Evolutionary conservation across 192 early-diverging fungal species (phyloP).

Genomic region (Backusella luteola): DNA sequence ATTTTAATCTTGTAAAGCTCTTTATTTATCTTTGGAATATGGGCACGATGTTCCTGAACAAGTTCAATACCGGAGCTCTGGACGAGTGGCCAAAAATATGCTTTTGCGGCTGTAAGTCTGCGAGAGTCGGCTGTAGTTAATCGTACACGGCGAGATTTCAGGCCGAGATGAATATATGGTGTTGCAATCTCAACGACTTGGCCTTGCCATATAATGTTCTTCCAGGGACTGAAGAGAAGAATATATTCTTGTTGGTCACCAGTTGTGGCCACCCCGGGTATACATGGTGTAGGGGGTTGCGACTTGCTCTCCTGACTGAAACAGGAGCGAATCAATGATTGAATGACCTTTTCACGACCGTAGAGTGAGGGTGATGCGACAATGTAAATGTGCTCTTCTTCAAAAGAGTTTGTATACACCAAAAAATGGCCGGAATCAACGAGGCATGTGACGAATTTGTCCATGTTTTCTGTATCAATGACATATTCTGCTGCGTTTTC

Average conservation of each 20-base stretch:
- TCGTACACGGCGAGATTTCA: slow-evolving; percentile 57
- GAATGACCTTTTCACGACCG: slow-evolving; percentile 23
- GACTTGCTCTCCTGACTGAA: slow-evolving; percentile 22
- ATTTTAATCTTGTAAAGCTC: slow-evolving; percentile 59
- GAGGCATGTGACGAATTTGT: slow-evolving; percentile 58
- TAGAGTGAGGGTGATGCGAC: slow-evolving; percentile 60
- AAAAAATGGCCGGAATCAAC: slow-evolving; percentile 72
- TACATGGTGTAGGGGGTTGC: not conserved
- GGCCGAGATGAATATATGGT: slow-evolving; percentile 32
- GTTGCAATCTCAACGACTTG: slow-evolving; percentile 44
- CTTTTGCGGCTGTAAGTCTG: slow-evolving; percentile 41
- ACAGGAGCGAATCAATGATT: slow-evolving; percentile 19
- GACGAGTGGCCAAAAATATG: slow-evolving; percentile 50
- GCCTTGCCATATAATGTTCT: slow-evolving; percentile 57
- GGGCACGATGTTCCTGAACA: slow-evolving; percentile 54
- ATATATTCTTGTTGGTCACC: slow-evolving; percentile 50
- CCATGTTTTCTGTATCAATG: slow-evolving; percentile 54
- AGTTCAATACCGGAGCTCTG: slow-evolving; percentile 43
- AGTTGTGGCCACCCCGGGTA: not conserved
- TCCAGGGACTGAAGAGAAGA: slow-evolving; percentile 57
- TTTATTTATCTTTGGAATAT: slow-evolving; percentile 55
- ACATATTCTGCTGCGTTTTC: slow-evolving; percentile 79
- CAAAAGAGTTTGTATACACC: slow-evolving; percentile 68
- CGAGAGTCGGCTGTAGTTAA: slow-evolving; percentile 50
- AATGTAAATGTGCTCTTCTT: slow-evolving; percentile 70